Base-by-base conservation (phyloP, 352 stramenopile genomes). In the Globisporangium cederbergense region DNA sequence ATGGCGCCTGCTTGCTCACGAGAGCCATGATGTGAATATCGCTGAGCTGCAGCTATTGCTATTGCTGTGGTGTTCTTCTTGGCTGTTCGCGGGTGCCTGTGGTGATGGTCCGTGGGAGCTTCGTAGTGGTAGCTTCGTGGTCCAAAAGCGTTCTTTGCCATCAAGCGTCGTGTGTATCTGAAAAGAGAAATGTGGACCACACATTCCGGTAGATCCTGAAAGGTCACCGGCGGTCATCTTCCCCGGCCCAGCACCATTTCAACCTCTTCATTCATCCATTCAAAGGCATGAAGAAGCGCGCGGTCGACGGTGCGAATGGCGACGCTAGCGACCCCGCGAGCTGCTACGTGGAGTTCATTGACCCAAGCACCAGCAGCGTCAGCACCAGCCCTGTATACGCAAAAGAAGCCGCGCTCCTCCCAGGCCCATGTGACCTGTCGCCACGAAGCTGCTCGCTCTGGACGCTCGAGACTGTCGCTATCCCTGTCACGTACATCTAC, bases 401-500 rank as follows among this genome's bases (percentile, higher is more conserved):
- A 11, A 46, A 34, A 28, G 43, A 42, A n/a, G 40, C 18, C 38
- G 28, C 40, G 1, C 40, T 42, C 55, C 32, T 36, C 32, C 32
- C 32, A 36, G 4, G 32, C 7, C 32, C 32, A 36, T 9, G 51
- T 14, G 9, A 42, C 36, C 42, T 47, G 42, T 25, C 50, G 3
- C 30, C 28, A 58, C 51, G 3, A 10, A n/a, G 18, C 52, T 45
- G 32, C 52, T 91, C 85, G 10, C 65, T 94, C 14, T 89, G 78
- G 76, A 74, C 72, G 40, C 45, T 66, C 2, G 70, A 80, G 53
- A 83, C 76, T 7, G 40, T 91, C 34, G 83, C 80, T 11, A 90
- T 94, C 61, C 86, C 83, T 11, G 64, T 93, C 62, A 90, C 82
- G 40, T 93, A 95, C 64, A 84, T 93, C 30, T 91, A 78, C 65